Evolutionary conservation across 768 basidiomycete species (phyloP).

Genomic region (Pleurotus ostreatus): DNA sequence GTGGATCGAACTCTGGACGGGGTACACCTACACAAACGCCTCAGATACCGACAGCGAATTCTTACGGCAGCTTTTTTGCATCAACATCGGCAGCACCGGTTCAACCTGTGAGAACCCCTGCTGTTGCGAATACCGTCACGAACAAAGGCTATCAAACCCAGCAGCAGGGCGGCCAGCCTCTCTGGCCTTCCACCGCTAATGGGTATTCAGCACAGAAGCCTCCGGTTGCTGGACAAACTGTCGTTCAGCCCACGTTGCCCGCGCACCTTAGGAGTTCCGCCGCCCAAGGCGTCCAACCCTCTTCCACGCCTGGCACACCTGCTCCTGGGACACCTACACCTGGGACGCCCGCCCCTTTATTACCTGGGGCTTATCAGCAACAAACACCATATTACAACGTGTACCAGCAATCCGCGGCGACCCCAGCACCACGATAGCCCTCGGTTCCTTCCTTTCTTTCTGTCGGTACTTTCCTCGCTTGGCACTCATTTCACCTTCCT

Average conservation of each 20-base stretch:
- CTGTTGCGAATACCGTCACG: constrained; percentile 50
- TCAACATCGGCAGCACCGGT: constrained; percentile 15
- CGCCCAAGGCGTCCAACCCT: constrained; percentile 1
- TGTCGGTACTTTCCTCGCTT: not conserved
- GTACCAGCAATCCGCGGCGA: constrained; percentile 2
- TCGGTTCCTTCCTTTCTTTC: not conserved
- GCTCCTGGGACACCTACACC: not conserved
- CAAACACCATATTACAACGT: constrained; percentile 4
- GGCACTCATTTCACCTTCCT: not conserved
- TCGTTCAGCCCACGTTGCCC: constrained; percentile 18
- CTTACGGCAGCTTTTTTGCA: constrained; percentile 40
- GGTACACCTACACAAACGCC: constrained; percentile 30
- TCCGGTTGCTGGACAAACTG: not conserved
- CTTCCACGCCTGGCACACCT: not conserved
- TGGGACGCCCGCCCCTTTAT: not conserved
- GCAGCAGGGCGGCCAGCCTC: constrained; percentile 9
- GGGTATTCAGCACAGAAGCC: constrained; percentile 1
- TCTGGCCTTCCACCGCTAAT: not conserved
- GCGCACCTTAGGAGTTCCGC: constrained; percentile 23
- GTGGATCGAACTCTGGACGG: constrained; percentile 26
- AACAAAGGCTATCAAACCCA: constrained; percentile 1
- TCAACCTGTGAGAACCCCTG: constrained; percentile 24
- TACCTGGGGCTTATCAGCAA: constrained; percentile 6
- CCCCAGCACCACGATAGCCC: not conserved
- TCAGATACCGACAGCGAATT: constrained; percentile 15